These are phyloP conservation scores for Calonectria pseudoturangicola DNA, from an alignment of 2,329 filamentous ascomycete genomes.

Conservation along the genomic window DNA sequence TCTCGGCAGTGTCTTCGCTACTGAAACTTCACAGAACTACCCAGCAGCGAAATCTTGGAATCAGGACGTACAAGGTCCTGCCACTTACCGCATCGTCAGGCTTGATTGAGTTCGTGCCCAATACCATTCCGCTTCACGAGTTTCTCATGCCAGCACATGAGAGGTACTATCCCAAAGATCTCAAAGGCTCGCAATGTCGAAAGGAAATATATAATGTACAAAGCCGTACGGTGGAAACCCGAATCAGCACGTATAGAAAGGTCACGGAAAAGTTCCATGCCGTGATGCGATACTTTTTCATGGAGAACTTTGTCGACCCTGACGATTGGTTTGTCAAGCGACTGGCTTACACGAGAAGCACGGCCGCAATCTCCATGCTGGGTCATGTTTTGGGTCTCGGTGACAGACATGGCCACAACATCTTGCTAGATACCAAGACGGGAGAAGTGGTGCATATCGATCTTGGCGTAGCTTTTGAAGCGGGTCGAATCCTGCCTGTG, in stretches of 20 bases:
- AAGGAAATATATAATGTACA: conserved; percentile 86
- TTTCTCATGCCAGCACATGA: conserved; percentile 94
- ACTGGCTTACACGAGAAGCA: conserved; percentile 93
- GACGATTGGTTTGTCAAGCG: conserved; percentile 96
- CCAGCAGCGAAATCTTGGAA: conserved; percentile 89
- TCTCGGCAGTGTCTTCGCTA: conserved; percentile 94
- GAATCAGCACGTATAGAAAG: conserved; percentile 84
- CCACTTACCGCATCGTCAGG: conserved; percentile 90
- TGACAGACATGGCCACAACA: conserved; percentile 97
- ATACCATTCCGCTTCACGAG: conserved; percentile 93
- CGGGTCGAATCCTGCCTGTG: conserved; percentile 94
- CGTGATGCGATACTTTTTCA: conserved; percentile 97
- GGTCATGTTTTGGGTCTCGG: conserved; percentile 95
- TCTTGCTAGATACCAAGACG: conserved; percentile 90
- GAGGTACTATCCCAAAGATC: conserved; percentile 88
- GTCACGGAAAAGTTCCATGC: conserved; percentile 90
- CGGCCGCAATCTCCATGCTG: conserved; percentile 95
- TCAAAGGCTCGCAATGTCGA: conserved; percentile 84
- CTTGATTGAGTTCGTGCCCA: conserved; percentile 96
- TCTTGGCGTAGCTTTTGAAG: conserved; percentile 96
- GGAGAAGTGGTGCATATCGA: conserved; percentile 98
- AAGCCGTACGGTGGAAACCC: conserved; percentile 79
- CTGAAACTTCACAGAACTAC: conserved; percentile 90
- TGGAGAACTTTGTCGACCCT: conserved; percentile 93
- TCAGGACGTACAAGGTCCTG: conserved; percentile 97